phyloP scores from a whole-genome alignment of 2,329 filamentous ascomycete species.

The Talaromyces atroroseus region DNA sequence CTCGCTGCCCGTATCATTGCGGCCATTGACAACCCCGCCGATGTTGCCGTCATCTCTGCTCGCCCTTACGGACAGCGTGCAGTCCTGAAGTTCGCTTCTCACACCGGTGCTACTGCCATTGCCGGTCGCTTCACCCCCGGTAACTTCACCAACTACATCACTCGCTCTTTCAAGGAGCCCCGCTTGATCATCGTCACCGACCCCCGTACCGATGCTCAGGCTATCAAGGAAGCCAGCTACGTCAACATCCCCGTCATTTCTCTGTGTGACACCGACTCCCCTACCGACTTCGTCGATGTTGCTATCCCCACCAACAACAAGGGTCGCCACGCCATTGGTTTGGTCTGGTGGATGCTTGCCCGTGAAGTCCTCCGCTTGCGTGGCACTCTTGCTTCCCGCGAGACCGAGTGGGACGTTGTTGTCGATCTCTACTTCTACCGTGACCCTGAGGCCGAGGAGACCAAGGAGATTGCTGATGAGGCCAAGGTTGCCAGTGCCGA shows the following conservation, averaged over 20 bases:
- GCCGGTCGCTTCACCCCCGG: slow-evolving; percentile 99
- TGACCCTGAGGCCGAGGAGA: slow-evolving; percentile 98
- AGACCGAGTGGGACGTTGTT: slow-evolving; percentile 98
- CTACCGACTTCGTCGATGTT: slow-evolving; percentile 98
- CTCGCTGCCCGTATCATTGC: slow-evolving; percentile 98
- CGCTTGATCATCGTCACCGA: slow-evolving; percentile 99
- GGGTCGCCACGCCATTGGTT: slow-evolving; percentile 97
- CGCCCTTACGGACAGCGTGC: slow-evolving; percentile 99
- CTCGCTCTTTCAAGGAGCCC: slow-evolving; percentile 99
- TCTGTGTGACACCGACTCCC: slow-evolving; percentile 98
- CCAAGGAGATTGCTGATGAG: slow-evolving; percentile 86
- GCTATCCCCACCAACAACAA: slow-evolving; percentile 99
- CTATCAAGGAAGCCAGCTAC: slow-evolving; percentile 99
- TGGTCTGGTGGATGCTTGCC: slow-evolving; percentile 99
- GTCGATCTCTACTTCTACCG: slow-evolving; percentile 99
- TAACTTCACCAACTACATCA: slow-evolving; percentile 99
- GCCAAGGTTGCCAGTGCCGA: slow-evolving; percentile 76
- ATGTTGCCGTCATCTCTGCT: slow-evolving; percentile 98
- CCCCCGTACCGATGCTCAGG: slow-evolving; percentile 98
- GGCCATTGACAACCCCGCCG: slow-evolving; percentile 98
- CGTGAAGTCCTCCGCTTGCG: slow-evolving; percentile 99
- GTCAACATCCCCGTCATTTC: slow-evolving; percentile 99
- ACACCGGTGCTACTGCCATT: slow-evolving; percentile 97
- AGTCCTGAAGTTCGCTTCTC: slow-evolving; percentile 98
- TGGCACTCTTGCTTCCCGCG: slow-evolving; percentile 91